Base-by-base conservation (phyloP, 305 asterid species). In the Euphrasia arctica region DNA sequence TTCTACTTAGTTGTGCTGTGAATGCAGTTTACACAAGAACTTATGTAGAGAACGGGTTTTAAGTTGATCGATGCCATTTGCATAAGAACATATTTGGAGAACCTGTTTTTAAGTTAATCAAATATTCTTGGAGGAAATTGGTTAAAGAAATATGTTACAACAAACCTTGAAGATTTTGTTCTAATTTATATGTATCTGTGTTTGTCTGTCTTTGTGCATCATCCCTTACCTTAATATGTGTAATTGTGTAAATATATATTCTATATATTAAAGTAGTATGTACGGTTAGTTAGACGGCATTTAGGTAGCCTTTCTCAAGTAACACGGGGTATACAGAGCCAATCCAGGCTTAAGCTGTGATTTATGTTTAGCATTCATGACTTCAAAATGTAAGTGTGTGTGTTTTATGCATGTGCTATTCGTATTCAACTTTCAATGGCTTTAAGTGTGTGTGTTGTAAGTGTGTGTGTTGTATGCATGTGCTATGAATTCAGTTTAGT, bases 1-100 rank as follows among this genome's bases (percentile, higher is more conserved):
- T 62, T 48, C 36, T 1, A 47, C 13, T 62, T 48, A 28, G 55
- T 48, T 62, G 66, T 62, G 50, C 31, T 6, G 9, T 45, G 29
- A 25, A 61, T 61, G 55, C 54, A 7, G 54, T 60, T 34, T 60
- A 11, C 54, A 43, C 47, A 45, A 15, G 22, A 41, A 12, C 27
- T 62, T 1, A 5, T 47, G 3, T n/a, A 43, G 22, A 62, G 66
- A 54, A 27, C 28, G 4, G 15, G 7, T 39, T 18, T 39, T 58
- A 8, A 9, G 29, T 60, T 60, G 64, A 41, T 60, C 7, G 4
- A 41, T 27, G 42, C 42, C 42, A 0, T 39, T 39, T 39, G 11
- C 45, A 39, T 8, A 39, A 8, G 2, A 39, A 39, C 12, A 7
- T 39, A 39, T 39, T 39, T 39, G 12, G 45, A 39, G 45, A 39